Conservation (phyloP, 2,329 filamentous ascomycete species). For the Ophiostoma fasciatum region DNA sequence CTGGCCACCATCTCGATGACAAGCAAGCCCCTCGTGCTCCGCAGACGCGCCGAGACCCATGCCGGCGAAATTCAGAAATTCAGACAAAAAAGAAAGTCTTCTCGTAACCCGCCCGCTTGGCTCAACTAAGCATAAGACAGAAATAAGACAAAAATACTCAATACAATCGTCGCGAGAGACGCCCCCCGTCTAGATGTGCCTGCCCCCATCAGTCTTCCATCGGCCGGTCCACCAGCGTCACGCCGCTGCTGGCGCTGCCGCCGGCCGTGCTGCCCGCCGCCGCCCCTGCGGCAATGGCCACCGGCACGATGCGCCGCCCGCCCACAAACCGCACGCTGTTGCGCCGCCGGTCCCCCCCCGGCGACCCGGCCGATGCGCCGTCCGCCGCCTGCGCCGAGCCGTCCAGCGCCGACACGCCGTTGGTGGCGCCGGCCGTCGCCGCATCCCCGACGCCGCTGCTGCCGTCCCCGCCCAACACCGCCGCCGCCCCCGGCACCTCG, state of each 20-base stretch:
- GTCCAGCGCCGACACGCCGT: slow-evolving; percentile 14
- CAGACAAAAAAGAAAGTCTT: too few relatives aligned
- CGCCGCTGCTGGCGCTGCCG: slow-evolving; percentile 15
- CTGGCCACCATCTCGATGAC: too few relatives aligned
- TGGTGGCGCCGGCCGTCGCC: slow-evolving; percentile 13
- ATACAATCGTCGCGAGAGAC: too few relatives aligned
- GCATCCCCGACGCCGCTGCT: slow-evolving; percentile 13
- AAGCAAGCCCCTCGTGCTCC: too few relatives aligned
- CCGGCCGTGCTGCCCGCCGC: slow-evolving; percentile 4
- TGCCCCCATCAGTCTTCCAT: slow-evolving; percentile 49
- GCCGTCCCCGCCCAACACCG: slow-evolving; percentile 10
- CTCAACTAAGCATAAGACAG: too few relatives aligned
- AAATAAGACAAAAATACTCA: too few relatives aligned
- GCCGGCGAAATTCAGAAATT: too few relatives aligned
- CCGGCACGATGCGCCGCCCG: slow-evolving; percentile 31
- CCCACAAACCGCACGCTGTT: slow-evolving; percentile 36
- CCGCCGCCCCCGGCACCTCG: slow-evolving; percentile 52
- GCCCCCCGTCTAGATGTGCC: too few relatives aligned
- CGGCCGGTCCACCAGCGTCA: slow-evolving; percentile 59
- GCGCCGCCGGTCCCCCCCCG: slow-evolving; percentile 42
- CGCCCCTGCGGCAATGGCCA: slow-evolving; percentile 18
- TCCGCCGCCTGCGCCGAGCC: background rate
- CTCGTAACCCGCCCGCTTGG: too few relatives aligned
- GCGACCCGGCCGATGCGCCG: slow-evolving; percentile 2
- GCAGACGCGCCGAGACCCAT: too few relatives aligned